phyloP scores from a whole-genome alignment of 2,329 filamentous ascomycete species.

The Arthrinium puccinioides region DNA sequence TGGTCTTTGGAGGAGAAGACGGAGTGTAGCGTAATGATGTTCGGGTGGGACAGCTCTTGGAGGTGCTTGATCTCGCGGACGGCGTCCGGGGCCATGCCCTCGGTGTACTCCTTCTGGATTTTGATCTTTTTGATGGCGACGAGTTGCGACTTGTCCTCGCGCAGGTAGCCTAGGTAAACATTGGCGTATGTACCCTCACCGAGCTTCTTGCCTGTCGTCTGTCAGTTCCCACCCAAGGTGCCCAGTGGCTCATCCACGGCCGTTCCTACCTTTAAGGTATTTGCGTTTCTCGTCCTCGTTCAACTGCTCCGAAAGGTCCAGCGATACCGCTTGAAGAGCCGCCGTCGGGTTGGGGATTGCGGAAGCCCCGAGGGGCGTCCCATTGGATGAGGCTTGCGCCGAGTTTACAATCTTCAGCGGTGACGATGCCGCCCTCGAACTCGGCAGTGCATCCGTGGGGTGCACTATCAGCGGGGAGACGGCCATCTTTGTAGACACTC shows the following conservation, averaged over 20 bases:
- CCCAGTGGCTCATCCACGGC: too few species aligned
- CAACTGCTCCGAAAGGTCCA: conserved; percentile 69
- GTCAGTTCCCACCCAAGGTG: too few species aligned
- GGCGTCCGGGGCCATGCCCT: conserved; percentile 90
- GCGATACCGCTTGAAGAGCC: conserved; percentile 19
- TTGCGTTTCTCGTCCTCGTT: conserved; percentile 78
- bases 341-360: conserved; percentile 19
- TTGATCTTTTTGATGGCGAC: conserved; percentile 96
- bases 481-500: conserved; percentile 21
- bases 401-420: conserved; percentile 36
- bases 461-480: conserved; percentile 22
- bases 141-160: conserved; percentile 60
- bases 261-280: conserved; percentile 74
- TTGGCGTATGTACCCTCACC: conserved; percentile 96
- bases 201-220: conserved; percentile 82
- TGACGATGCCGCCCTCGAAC: conserved; percentile 29
- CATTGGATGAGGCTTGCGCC: conserved; percentile 34
- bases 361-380: conserved; percentile 30
- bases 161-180: conserved; percentile 82
- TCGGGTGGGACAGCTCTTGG: conserved; percentile 88
- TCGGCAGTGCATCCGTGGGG: conserved; percentile 19
- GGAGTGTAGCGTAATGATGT: conserved; percentile 86
- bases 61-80: conserved; percentile 94
- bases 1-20: conserved; percentile 96
- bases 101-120: conserved; percentile 74